These are phyloP conservation scores for Phytophthora quininea DNA, from an alignment of 352 stramenopile species.

Conservation along the genomic window DNA sequence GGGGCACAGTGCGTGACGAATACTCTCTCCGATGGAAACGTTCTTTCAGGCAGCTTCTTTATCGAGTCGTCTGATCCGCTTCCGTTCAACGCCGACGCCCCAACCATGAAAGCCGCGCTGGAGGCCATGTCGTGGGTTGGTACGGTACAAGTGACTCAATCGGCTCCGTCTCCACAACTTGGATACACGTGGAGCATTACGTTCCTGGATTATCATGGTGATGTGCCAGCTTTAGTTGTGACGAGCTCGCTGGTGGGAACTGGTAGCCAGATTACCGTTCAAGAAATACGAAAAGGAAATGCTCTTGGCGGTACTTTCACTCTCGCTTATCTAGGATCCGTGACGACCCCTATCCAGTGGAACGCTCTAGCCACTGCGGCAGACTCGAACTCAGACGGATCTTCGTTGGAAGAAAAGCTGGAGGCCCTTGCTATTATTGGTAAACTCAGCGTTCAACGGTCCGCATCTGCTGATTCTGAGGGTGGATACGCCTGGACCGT, in stretches of 20 bases:
- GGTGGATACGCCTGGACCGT: conserved; percentile 71
- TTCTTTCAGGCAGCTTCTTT: conserved; percentile 71
- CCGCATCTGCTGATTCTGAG: conserved; percentile 53
- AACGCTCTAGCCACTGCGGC: conserved; percentile 40
- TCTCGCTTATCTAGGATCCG: conserved; percentile 49
- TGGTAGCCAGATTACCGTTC: conserved; percentile 57
- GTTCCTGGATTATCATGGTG: conserved; percentile 74
- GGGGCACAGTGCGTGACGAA: conserved; percentile 53
- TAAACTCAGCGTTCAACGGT: conserved; percentile 47
- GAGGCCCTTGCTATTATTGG: conserved; percentile 64
- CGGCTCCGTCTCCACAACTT: conserved; percentile 51
- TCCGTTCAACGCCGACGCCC: conserved; percentile 54
- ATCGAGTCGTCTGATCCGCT: conserved; percentile 68
- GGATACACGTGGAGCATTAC: conserved; percentile 82
- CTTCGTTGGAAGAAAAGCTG: conserved; percentile 78
- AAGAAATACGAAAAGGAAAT: conserved; percentile 77
- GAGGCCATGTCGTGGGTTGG: conserved; percentile 71
- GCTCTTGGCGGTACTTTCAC: conserved; percentile 66
- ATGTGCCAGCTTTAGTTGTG: conserved; percentile 58
- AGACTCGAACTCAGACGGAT: conserved; percentile 51
- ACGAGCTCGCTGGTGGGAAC: conserved; percentile 74
- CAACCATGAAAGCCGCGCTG: conserved; percentile 50
- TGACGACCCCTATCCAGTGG: conserved; percentile 34
- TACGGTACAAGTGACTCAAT: conserved; percentile 62
- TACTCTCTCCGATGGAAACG: conserved; percentile 79